These are phyloP conservation scores for Myriosclerotinia curreyana DNA, from an alignment of 2,329 filamentous ascomycete species.

Conservation along the genomic window DNA sequence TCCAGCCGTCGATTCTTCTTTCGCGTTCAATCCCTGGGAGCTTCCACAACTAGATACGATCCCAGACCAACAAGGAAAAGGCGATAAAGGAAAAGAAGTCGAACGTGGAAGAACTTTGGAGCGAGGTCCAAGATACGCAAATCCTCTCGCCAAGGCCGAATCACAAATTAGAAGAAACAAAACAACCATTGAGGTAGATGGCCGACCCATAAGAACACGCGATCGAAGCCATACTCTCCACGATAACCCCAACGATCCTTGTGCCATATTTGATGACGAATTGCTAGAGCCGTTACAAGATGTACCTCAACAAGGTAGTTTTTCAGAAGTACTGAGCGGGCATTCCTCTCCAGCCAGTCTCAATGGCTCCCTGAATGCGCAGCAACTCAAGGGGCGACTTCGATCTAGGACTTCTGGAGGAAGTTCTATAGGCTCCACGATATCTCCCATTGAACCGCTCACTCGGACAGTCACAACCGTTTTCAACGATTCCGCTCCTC, in stretches of 20 bases:
- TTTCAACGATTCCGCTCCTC: conserved; percentile 24
- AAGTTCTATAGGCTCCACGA: conserved; percentile 8
- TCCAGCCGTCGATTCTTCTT: background rate
- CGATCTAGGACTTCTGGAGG: background rate
- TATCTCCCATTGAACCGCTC: conserved; percentile 14
- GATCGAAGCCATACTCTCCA: conserved; percentile 36
- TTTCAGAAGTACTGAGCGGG: conserved; percentile 33
- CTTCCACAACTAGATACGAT: background rate
- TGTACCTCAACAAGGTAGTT: conserved; percentile 28
- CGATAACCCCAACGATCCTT: conserved; percentile 34
- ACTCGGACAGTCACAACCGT: conserved; percentile 21
- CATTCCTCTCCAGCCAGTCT: conserved; percentile 5
- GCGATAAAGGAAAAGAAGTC: conserved; percentile 26
- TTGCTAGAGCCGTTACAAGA: conserved; percentile 37
- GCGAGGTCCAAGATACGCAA: conserved; percentile 26
- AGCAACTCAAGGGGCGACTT: conserved; percentile 6
- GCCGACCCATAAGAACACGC: conserved; percentile 29
- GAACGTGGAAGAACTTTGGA: conserved; percentile 33
- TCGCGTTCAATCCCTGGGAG: conserved; percentile 8
- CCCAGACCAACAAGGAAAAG: background rate
- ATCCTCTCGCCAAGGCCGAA: conserved; percentile 35
- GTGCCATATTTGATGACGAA: conserved; percentile 35
- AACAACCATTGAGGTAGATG: conserved; percentile 34
- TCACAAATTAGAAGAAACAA: conserved; percentile 30
- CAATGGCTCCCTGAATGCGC: conserved; percentile 3